Conservation (phyloP, 495 filamentous ascomycete species). For the Pyronema domesticum region DNA sequence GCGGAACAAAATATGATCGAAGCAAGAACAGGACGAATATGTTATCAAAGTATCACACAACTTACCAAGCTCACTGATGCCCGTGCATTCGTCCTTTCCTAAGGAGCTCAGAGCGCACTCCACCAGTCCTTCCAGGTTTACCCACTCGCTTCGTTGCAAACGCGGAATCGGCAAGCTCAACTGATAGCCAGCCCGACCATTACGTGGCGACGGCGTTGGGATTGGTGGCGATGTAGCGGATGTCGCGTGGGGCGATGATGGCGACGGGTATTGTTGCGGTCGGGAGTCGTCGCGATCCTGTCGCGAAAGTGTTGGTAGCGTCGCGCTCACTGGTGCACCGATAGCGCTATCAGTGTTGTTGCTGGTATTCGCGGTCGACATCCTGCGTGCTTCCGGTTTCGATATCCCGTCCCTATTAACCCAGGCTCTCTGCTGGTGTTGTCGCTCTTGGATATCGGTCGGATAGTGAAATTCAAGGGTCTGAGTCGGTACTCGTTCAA, state of each 20-base stretch:
- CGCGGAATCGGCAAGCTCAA: slow-evolving; percentile 5
- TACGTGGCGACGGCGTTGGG: background rate
- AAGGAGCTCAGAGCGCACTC: slow-evolving; percentile 13
- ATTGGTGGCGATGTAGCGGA: background rate
- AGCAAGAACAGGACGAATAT: background rate
- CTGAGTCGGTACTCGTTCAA: background rate
- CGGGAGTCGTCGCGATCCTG: background rate
- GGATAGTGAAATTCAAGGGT: slow-evolving; percentile 1
- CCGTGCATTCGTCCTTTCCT: slow-evolving; percentile 15
- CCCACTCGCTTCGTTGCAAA: slow-evolving; percentile 17
- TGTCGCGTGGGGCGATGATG: background rate
- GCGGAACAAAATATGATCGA: slow-evolving; percentile 2
- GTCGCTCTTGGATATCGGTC: slow-evolving; percentile 1
- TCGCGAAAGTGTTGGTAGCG: background rate
- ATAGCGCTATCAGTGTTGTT: background rate
- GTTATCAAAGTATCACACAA: slow-evolving; percentile 7
- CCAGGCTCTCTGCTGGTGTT: slow-evolving; percentile 2
- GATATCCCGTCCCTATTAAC: background rate
- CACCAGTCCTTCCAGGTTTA: slow-evolving; percentile 17
- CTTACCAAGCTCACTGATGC: slow-evolving; percentile 24
- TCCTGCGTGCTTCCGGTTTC: slow-evolving; percentile 4
- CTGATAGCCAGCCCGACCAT: background rate
- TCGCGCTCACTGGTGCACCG: background rate
- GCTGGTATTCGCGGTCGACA: background rate
- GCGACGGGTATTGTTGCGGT: background rate